Base-by-base conservation (phyloP, 2,329 filamentous ascomycete genomes). In the Sporothrix protearum region DNA sequence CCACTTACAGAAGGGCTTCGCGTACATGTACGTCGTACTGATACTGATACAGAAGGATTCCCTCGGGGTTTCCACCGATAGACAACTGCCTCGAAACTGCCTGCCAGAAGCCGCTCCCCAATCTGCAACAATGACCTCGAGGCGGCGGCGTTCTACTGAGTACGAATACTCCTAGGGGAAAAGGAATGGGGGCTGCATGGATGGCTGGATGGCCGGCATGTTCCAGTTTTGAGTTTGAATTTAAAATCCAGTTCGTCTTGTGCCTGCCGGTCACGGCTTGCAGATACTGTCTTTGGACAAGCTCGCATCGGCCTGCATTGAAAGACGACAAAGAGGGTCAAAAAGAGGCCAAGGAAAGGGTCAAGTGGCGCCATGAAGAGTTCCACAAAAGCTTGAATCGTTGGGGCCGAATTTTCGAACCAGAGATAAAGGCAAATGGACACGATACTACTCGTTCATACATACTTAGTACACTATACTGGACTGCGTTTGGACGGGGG, bases 251-350 rank as follows among this genome's bases (percentile, higher is more conserved):
- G 9, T 2, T 53, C 22, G 22, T 25, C n/a, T 53, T 28, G n/a
- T 12, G 12, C 36, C 36, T 39, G n/a, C 12, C 16, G 28, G 3
- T n/a, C 64, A 39, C 64, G 45, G 45, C 28, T 36, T 67, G 45
- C 19, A 67, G 45, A 67, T 67, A 53, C 45, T 36, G 64, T 53
- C 45, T 67, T 51, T 67, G 45, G 25, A 49, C 42, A 67, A 51
- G 63, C 42, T 63, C 30, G 36, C 9, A n/a, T 39, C 59, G 36
- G 36, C 4, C 59, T 28, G 59, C 36, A 25, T 14, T 47, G 16
- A 4, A 47, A 47, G 42, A 47, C 42, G 42, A 19, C 6, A 8
- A 47, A 47, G 42, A 47, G 42, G 42, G 42, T 19, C 14, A 16
- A 14, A 47, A 14, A 47, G 9, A 12, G 39, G 4, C 2, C 39